Percentiles rank a stretch among this genome's conserved stretches.
These are phyloP conservation scores for Russula sp. DNA, from an alignment of 768 basidiomycete genomes.

Conservation along the genomic window DNA sequence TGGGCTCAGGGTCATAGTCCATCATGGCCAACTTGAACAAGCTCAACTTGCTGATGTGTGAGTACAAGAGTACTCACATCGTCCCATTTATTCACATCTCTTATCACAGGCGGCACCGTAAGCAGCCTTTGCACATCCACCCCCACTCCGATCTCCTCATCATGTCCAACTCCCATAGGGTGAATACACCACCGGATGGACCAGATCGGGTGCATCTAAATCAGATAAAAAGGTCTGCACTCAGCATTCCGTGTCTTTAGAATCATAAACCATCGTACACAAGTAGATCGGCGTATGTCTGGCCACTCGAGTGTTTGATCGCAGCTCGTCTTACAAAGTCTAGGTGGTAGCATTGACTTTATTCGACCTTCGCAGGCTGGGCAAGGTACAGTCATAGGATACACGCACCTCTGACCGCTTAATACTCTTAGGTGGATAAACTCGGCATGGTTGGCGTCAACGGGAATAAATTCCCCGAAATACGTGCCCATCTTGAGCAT, in stretches of 20 bases:
- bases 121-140: constrained; percentile 26
- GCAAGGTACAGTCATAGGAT: constrained; percentile 52
- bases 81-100: constrained; percentile 20
- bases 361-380: constrained; percentile 82
- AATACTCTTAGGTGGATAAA: constrained; percentile 51
- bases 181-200: constrained; percentile 96
- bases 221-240: constrained; percentile 85
- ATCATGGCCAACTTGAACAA: constrained; percentile 18
- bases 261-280: constrained; percentile 1
- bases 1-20: not conserved
- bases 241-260: not conserved
- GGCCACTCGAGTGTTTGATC: constrained; percentile 30
- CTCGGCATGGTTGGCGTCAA: constrained; percentile 89
- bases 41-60: constrained; percentile 79
- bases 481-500: constrained; percentile 72
- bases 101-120: constrained; percentile 47
- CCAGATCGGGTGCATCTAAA: constrained; percentile 84
- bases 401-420: constrained; percentile 24
- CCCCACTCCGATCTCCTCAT: not conserved
- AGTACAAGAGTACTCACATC: constrained; percentile 35
- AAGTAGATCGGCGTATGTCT: constrained; percentile 63
- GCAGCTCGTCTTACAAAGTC: constrained; percentile 23
- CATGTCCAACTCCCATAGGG: constrained; percentile 43
- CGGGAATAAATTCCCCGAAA: constrained; percentile 83
- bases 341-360: constrained; percentile 83